These are phyloP conservation scores for Penicillium crustosum DNA, from an alignment of 2,329 filamentous ascomycete species.

Conservation along the genomic window DNA sequence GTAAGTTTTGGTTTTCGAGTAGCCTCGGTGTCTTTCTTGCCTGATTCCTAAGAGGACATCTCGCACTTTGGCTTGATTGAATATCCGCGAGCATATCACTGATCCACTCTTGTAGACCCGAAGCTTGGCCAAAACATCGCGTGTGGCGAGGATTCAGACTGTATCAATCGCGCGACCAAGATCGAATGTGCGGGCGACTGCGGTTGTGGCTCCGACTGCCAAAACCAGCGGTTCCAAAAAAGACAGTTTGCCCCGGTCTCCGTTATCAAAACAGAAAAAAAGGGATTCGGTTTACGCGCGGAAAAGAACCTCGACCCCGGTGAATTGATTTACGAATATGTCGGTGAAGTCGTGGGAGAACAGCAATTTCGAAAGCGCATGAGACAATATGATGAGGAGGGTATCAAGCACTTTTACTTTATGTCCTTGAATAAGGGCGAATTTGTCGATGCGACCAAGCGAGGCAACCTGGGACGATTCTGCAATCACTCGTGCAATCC, in stretches of 20 bases:
- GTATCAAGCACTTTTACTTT: slow-evolving; percentile 99
- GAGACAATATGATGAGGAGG: slow-evolving; percentile 89
- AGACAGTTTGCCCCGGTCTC: slow-evolving; percentile 87
- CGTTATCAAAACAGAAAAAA: slow-evolving; percentile 97
- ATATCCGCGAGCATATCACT: slow-evolving; percentile 13
- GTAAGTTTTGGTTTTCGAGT: slow-evolving; percentile 57
- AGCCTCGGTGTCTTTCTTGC: background rate
- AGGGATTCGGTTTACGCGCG: slow-evolving; percentile 87
- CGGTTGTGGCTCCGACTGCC: slow-evolving; percentile 81
- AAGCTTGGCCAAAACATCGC: slow-evolving; percentile 66
- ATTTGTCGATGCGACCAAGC: slow-evolving; percentile 96
- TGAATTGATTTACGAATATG: slow-evolving; percentile 97
- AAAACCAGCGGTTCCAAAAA: slow-evolving; percentile 92
- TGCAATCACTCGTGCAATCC: slow-evolving; percentile 99
- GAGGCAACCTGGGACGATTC: slow-evolving; percentile 91
- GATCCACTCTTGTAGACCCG: slow-evolving; percentile 49
- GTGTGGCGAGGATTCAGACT: slow-evolving; percentile 94
- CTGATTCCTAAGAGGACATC: background rate
- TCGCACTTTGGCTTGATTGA: background rate
- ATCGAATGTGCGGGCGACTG: slow-evolving; percentile 91
- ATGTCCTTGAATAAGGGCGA: slow-evolving; percentile 97
- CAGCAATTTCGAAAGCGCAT: slow-evolving; percentile 83
- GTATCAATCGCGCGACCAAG: slow-evolving; percentile 96
- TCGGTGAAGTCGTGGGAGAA: slow-evolving; percentile 97
- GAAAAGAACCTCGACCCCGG: slow-evolving; percentile 74